Percentiles rank a stretch among this genome's conserved stretches.
These are phyloP conservation scores for Hypoxylon sp. DNA, from an alignment of 2,329 filamentous ascomycete species.

Conservation along the genomic window DNA sequence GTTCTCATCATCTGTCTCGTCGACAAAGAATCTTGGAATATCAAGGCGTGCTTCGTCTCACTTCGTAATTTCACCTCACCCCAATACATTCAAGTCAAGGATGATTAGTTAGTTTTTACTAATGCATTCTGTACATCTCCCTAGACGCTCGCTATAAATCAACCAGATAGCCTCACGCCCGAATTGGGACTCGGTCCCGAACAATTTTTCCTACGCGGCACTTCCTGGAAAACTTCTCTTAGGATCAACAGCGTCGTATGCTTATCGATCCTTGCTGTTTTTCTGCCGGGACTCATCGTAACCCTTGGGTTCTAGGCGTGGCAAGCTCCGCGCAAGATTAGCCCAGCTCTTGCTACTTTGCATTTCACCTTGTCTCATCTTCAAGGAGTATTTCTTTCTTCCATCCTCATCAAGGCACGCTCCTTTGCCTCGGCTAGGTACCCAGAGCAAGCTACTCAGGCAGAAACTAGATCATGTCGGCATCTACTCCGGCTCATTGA, in stretches of 20 bases:
- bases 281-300: slow-evolving; percentile 3
- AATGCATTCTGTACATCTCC: not conserved
- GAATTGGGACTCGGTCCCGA: slow-evolving; percentile 29
- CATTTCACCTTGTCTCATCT: slow-evolving; percentile 18
- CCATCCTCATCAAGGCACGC: not conserved
- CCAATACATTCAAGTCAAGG: not conserved
- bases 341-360: slow-evolving; percentile 8
- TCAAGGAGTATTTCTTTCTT: slow-evolving; percentile 4
- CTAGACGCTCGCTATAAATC: not conserved
- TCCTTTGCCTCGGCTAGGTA: not conserved
- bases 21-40: not conserved
- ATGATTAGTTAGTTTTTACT: slow-evolving; percentile 8
- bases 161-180: not conserved
- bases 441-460: not conserved
- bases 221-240: slow-evolving; percentile 5
- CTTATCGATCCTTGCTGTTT: slow-evolving; percentile 34
- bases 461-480: not conserved
- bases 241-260: slow-evolving; percentile 28
- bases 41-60: slow-evolving; percentile 5
- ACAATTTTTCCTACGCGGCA: not conserved
- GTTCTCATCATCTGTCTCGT: slow-evolving; percentile 4
- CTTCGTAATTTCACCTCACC: not conserved
- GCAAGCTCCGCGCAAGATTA: slow-evolving; percentile 8
- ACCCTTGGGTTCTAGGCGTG: not conserved
- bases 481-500: not conserved